phyloP scores from a whole-genome alignment of 352 stramenopile species.

The Lagenidium giganteum region DNA sequence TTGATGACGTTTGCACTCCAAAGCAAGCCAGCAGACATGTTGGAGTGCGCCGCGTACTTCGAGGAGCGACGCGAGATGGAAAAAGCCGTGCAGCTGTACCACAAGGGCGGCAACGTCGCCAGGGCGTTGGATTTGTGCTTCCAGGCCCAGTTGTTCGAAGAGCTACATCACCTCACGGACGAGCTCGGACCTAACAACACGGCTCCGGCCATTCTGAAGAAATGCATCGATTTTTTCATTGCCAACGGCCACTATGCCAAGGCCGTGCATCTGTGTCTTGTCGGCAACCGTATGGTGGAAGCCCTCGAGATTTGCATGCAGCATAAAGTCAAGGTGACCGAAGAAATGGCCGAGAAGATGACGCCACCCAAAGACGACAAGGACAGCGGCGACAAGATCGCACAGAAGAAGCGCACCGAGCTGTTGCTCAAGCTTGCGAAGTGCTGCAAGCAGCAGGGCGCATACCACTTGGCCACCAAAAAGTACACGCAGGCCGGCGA shows the following conservation, averaged over 20 bases:
- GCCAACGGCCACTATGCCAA: slow-evolving; percentile 89
- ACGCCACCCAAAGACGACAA: slow-evolving; percentile 81
- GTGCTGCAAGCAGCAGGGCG: slow-evolving; percentile 89
- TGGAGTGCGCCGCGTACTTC: slow-evolving; percentile 91
- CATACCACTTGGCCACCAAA: slow-evolving; percentile 92
- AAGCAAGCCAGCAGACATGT: slow-evolving; percentile 80
- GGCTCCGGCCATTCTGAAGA: slow-evolving; percentile 81
- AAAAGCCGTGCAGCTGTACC: slow-evolving; percentile 92
- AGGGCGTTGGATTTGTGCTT: slow-evolving; percentile 94
- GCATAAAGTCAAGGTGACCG: slow-evolving; percentile 86
- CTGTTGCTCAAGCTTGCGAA: slow-evolving; percentile 90
- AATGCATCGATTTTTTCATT: slow-evolving; percentile 92
- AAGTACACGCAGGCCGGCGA: slow-evolving; percentile 95
- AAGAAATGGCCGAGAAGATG: slow-evolving; percentile 92
- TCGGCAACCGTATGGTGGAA: slow-evolving; percentile 55
- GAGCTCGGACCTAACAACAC: slow-evolving; percentile 63
- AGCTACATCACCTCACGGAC: slow-evolving; percentile 83
- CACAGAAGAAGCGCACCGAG: slow-evolving; percentile 62
- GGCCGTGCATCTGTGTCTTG: slow-evolving; percentile 87
- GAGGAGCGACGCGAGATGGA: slow-evolving; percentile 90
- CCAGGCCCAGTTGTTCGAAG: slow-evolving; percentile 81
- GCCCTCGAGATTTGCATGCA: slow-evolving; percentile 89
- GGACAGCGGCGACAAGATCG: slow-evolving; percentile 29
- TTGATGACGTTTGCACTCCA: slow-evolving; percentile 91
- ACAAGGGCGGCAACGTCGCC: slow-evolving; percentile 88